Evolutionary conservation across 1,139 yeast genomes (phyloP), one percentile per base, ranked within the genome.

Genomic region (Candida sanyaensis): DNA sequence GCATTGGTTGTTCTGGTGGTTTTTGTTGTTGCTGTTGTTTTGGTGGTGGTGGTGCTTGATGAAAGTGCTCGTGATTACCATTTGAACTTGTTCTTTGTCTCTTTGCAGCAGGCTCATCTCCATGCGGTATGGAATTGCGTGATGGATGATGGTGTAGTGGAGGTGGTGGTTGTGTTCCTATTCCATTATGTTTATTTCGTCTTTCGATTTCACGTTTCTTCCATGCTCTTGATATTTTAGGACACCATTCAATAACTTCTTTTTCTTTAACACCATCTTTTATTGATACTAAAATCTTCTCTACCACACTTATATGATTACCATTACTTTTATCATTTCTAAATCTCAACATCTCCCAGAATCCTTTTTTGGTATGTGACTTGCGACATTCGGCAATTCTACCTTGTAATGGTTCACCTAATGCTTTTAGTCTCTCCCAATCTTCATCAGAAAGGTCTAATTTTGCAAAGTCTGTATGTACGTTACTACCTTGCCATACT

Each of bases 291-390:
- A 92, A 68, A 39, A 93, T 92, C 60, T 87, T 92, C 50, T 83
- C 84, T 11, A 91, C 97, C 21, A 88, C 90, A 17, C 84, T 73
- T 5, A 83, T 66, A 64, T 90, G 96, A 63, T 95, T 95, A 9
- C 96, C 98, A 60, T 88, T 86, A 24, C 81, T 68, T 63, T 95
- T 95, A 64, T 95, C 99, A 65, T 93, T 96, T 63, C 99, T 77
- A 66, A 93, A 93, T 50, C 99, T 76, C 50, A 93, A 66, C 75
- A 88, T 78, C 51, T 84, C 83, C 99, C 99, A 95, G 46, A 75
- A 78, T 1, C 85, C 85, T 3, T 69, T 68, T 33, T 57, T 63
- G 45, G 78, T 73, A 26, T 73, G 69, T 48, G 84, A 84, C 57
- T 77, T 77, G 51, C 83, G 74, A 55, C 96, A 90, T 66, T 95